Base-by-base conservation (phyloP, 345 rosid genomes). In the Barbarea vulgaris region DNA sequence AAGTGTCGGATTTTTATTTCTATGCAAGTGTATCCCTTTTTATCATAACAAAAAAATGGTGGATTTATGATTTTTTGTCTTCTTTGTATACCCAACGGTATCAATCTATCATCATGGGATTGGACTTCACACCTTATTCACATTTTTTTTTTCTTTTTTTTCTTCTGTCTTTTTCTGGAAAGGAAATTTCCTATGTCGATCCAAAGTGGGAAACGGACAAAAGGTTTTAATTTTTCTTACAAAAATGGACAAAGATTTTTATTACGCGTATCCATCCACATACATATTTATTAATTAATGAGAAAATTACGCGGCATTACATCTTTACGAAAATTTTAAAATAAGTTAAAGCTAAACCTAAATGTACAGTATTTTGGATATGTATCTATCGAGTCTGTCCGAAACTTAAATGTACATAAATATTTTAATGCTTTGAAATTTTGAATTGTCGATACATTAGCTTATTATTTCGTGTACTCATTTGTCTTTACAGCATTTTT, bases 121-220 rank as follows among this genome's bases (percentile, higher is more conserved):
- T 53, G 42, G 55, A 64, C 77, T 39, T 42, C 36, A 30, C 77
- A 63, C 14, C 64, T 41, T 62, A 36, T 53, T 73, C 63, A 56
- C 30, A 19, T 4, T n/a, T 64, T 37, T 11, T 9, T 5, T 31
- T 5, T 15, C 13, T 12, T 30, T 13, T 13, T 70, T 47, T 6
- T 48, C 18, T 42, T 64, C 21, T 75, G 78, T 75, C 52, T 25
- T 67, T 50, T 74, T 75, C 42, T 67, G 17, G 6, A 47, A 14
- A 57, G 9, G 78, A 74, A 66, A 75, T 34, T 47, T 75, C 78
- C 52, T 25, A 67, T 57, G 73, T 58, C 78, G 52, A 46, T 67
- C 73, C 78, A 67, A 75, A 67, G 39, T 74, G 64, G 8, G 57
- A 73, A 64, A 54, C 9, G 44, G 69, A 72, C 69, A 72, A 51